Base-by-base conservation (phyloP, 257 asterid species). In the Lycium ferocissimum region DNA sequence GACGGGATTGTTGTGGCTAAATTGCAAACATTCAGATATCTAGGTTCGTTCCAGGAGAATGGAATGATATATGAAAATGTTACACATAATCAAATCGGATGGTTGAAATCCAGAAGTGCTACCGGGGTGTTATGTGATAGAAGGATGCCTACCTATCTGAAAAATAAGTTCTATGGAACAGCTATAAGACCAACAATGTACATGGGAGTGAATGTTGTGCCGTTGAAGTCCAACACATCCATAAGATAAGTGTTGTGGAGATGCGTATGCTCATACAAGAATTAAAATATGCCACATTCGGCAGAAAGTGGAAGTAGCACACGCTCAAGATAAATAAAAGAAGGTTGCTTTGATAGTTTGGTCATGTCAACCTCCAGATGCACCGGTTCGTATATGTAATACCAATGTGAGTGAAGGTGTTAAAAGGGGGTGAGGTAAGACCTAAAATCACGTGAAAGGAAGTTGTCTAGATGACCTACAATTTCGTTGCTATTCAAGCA, bases 1-100 rank as follows among this genome's bases (percentile, higher is more conserved):
- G 76, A 67, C 6, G 51, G 76, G 51, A 67, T 37, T 67, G 49
- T 38, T 22, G 78, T 69, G 53, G 38, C 78, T 15, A 69, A 67
- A 69, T 40, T 37, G 78, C 53, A 38, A 38, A 69, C 78, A 69
- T 38, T 38, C 78, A 69, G 18, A 3, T 38, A 69, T 38, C 53
- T 69, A 37, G 53, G 51, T 38, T 69, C 20, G 10, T 69, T 69
- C 51, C 14, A 38, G 8, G 78, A 69, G 78, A 69, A 69, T 69
- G 53, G 6, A 69, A 69, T 69, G 78, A 17, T 69, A 69, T 26
- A 38, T 38, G 53, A 69, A 38, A 53, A 38, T 69, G 78, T 38
- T 69, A 15, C 15, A 15, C 26, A 38, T 4, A 69, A 69, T 69
- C 51, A 15, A 38, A 69, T 69, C 51, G 47, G 53, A 69, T 38